phyloP scores from a whole-genome alignment of 495 filamentous ascomycete species.

The Hyaloscypha bicolor region DNA sequence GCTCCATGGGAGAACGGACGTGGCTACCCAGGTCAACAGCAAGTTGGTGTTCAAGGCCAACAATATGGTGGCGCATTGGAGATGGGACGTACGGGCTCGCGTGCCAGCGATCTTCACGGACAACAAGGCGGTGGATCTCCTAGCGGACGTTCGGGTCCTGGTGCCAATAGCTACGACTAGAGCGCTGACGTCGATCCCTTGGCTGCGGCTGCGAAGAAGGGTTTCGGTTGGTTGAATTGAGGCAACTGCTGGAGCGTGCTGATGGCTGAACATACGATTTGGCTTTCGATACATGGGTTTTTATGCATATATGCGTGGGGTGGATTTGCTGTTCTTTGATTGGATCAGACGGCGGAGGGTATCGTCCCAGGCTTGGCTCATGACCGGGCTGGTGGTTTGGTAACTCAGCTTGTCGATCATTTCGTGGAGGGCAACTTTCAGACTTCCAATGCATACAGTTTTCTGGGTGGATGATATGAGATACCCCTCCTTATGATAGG shows the following conservation, averaged over 20 bases:
- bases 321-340: neutral
- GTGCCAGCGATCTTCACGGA: neutral
- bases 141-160: too few species aligned
- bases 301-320: neutral
- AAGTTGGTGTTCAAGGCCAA: neutral
- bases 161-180: neutral
- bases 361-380: neutral
- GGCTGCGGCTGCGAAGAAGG: neutral
- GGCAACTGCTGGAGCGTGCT: neutral
- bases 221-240: neutral
- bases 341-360: neutral
- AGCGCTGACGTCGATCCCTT: neutral
- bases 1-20: too few species aligned
- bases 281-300: neutral
- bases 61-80: too few species aligned
- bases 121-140: neutral
- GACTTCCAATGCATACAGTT: neutral
- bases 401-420: neutral
- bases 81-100: neutral
- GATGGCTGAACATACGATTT: neutral
- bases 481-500: neutral
- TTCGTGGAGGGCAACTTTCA: neutral
- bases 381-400: neutral
- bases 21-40: too few species aligned
- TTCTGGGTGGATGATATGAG: neutral